phyloP scores from a whole-genome alignment of 2,329 filamentous ascomycete genomes.

The Diplodia seriata region DNA sequence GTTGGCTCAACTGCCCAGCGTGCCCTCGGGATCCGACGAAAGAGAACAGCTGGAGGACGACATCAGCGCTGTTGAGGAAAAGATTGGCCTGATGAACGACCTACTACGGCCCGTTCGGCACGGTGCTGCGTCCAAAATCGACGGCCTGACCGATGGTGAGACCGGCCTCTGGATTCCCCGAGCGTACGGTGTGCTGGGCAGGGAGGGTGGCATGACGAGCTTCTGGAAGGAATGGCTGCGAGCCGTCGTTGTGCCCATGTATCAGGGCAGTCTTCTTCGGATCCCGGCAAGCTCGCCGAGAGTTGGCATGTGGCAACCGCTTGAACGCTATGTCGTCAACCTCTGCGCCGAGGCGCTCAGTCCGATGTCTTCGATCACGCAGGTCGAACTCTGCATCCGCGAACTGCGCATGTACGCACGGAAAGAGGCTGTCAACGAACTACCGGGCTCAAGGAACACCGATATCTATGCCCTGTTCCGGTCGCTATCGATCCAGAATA shows the following conservation, averaged over 20 bases:
- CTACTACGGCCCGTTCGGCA: constrained; percentile 90
- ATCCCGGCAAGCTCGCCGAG: constrained; percentile 88
- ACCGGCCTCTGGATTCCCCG: constrained; percentile 95
- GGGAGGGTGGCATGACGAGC: constrained; percentile 79
- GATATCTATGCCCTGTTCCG: constrained; percentile 94
- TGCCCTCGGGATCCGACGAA: constrained; percentile 79
- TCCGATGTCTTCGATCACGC: constrained; percentile 90
- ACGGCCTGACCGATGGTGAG: constrained; percentile 92
- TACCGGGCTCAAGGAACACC: constrained; percentile 88
- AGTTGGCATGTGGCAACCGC: constrained; percentile 91
- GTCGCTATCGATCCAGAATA: constrained; percentile 87
- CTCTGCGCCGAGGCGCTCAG: constrained; percentile 94
- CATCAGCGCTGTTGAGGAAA: constrained; percentile 95
- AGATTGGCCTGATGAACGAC: constrained; percentile 96
- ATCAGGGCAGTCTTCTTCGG: constrained; percentile 79
- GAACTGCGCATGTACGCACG: constrained; percentile 91
- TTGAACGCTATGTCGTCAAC: constrained; percentile 97
- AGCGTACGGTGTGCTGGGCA: constrained; percentile 89
- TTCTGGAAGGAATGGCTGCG: constrained; percentile 99
- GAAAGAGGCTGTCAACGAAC: constrained; percentile 90
- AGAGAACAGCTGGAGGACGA: constrained; percentile 89
- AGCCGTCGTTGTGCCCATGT: constrained; percentile 94
- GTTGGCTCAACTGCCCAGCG: constrained; percentile 79
- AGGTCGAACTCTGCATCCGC: constrained; percentile 88
- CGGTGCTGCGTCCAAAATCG: constrained; percentile 94